Evolutionary conservation across 106 monocot species (phyloP).

Genomic region (Dendrobium nobile): DNA sequence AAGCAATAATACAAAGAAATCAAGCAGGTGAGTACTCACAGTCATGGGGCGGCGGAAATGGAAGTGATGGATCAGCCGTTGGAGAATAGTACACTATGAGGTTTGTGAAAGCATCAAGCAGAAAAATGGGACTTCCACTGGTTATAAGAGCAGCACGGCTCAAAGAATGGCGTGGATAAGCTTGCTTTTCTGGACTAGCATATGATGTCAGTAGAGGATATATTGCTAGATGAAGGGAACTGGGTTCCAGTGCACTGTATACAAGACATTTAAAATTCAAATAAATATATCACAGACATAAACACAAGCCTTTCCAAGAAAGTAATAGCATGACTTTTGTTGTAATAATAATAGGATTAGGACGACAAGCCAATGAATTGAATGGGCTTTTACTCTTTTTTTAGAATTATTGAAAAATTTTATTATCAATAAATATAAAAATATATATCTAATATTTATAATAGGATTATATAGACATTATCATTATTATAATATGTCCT

Average conservation of each 20-base stretch:
- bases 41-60: constrained; percentile 93
- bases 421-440: too few relatives aligned
- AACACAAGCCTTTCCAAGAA: neutral
- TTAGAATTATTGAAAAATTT: too few relatives aligned
- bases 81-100: constrained; percentile 86
- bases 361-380: neutral
- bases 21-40: constrained; percentile 45
- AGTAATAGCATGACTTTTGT: neutral
- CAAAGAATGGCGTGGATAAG: constrained; percentile 81
- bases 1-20: neutral
- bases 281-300: neutral
- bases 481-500: too few relatives aligned
- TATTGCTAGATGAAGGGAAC: constrained; percentile 67
- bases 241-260: constrained; percentile 85
- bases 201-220: constrained; percentile 81
- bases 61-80: constrained; percentile 66
- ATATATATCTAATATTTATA: too few relatives aligned
- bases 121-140: constrained; percentile 87
- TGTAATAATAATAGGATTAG: neutral
- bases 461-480: too few relatives aligned
- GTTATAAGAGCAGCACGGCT: constrained; percentile 87
- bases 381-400: neutral
- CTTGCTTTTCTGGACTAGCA: constrained; percentile 77
- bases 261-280: neutral
- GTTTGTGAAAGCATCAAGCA: constrained; percentile 88